Evolutionary conservation across 2,329 filamentous ascomycete genomes (phyloP).

Genomic region (Didymella exigua): DNA sequence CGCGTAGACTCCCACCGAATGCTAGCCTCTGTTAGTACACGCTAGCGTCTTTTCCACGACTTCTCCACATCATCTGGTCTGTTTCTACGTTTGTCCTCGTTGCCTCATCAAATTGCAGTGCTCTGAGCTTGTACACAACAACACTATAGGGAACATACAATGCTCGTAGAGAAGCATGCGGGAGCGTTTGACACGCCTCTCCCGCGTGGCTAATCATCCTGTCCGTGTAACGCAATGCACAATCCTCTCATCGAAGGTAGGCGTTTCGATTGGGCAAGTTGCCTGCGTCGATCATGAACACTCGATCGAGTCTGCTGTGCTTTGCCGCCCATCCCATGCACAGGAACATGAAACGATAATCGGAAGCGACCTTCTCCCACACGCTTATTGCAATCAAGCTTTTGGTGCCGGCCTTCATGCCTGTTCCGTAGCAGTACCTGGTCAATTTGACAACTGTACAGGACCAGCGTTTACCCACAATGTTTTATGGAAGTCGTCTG

Average conservation of each 20-base stretch:
- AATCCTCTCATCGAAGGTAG: slow-evolving; percentile 11
- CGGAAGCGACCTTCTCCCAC: slow-evolving; percentile 4
- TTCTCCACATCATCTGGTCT: slow-evolving; percentile 6
- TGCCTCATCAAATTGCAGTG: background rate
- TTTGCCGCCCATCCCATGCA: slow-evolving; percentile 12
- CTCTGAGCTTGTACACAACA: background rate
- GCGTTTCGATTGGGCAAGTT: slow-evolving; percentile 22
- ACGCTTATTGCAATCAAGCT: slow-evolving; percentile 20
- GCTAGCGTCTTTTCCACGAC: background rate
- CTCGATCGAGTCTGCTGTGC: slow-evolving; percentile 2
- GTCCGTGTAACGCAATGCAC: background rate
- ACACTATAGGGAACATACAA: background rate
- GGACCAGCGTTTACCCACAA: slow-evolving; percentile 6
- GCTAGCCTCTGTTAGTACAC: background rate
- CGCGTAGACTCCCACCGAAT: background rate
- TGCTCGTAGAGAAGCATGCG: background rate
- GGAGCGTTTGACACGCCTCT: background rate
- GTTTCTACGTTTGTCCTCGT: background rate
- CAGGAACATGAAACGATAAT: slow-evolving; percentile 22
- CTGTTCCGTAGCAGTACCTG: slow-evolving; percentile 12
- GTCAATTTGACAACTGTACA: slow-evolving; percentile 18
- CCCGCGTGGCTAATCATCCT: background rate
- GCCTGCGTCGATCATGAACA: slow-evolving; percentile 29
- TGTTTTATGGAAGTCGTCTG: slow-evolving; percentile 10
- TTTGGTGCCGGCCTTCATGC: slow-evolving; percentile 15